Conservation (phyloP, 2,329 filamentous ascomycete species). For the Microcera coccophila region DNA sequence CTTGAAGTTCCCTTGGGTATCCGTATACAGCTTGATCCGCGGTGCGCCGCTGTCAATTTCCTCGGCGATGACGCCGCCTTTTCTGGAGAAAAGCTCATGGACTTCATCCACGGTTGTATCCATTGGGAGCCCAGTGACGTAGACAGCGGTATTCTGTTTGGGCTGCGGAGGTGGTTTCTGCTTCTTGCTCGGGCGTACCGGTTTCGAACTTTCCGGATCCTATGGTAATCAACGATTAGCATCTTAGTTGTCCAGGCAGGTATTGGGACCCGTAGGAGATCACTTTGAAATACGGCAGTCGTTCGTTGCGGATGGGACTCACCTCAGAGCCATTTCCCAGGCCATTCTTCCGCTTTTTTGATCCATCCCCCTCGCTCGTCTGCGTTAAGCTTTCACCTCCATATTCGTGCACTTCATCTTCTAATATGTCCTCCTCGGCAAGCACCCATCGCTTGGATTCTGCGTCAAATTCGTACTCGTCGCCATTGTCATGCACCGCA, state of each 20-base stretch:
- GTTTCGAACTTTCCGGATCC: slow-evolving; percentile 32
- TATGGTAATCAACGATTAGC: too few relatives aligned
- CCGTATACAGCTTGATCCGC: slow-evolving; percentile 88
- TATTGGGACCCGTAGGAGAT: too few relatives aligned
- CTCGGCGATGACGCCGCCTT: slow-evolving; percentile 88
- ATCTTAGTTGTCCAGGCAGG: too few relatives aligned
- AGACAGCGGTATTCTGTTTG: slow-evolving; percentile 81
- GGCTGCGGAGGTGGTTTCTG: slow-evolving; percentile 47
- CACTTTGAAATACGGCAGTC: too few relatives aligned
- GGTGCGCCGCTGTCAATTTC: slow-evolving; percentile 85
- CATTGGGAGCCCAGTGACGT: slow-evolving; percentile 79
- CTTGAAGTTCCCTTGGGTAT: slow-evolving; percentile 80
- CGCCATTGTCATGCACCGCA: slow-evolving; percentile 77
- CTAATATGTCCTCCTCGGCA: slow-evolving; percentile 43
- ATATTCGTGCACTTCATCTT: slow-evolving; percentile 37
- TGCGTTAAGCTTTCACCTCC: slow-evolving; percentile 23
- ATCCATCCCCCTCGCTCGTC: slow-evolving; percentile 23
- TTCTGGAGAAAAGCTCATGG: slow-evolving; percentile 73
- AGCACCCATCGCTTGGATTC: slow-evolving; percentile 71
- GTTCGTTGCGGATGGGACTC: slow-evolving; percentile 30
- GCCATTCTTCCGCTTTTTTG: slow-evolving; percentile 44
- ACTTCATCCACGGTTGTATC: slow-evolving; percentile 80
- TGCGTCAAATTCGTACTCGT: slow-evolving; percentile 79
- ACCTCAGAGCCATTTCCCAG: slow-evolving; percentile 40
- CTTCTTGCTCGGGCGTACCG: slow-evolving; percentile 42